These are phyloP conservation scores for Aspergillus thermomutatus DNA, from an alignment of 2,329 filamentous ascomycete species.

Conservation along the genomic window DNA sequence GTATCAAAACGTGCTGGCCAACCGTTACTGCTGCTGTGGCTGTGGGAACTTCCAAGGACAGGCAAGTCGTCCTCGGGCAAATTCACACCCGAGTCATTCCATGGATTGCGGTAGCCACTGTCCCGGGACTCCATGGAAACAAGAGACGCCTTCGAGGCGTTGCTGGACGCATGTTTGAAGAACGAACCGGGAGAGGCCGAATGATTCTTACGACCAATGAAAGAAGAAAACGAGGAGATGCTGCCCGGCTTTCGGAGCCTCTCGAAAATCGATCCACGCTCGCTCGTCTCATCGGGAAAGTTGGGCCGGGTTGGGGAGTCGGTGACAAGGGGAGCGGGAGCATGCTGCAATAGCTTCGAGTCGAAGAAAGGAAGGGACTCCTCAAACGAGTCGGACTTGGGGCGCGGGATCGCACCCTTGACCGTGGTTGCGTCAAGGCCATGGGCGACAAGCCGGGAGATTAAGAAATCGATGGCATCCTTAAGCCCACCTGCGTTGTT, in stretches of 20 bases:
- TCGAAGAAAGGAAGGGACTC: slow-evolving; percentile 96
- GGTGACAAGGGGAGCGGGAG: slow-evolving; percentile 72
- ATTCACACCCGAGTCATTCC: slow-evolving; percentile 97
- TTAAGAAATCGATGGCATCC: slow-evolving; percentile 92
- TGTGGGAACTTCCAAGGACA: slow-evolving; percentile 51
- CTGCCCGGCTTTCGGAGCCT: slow-evolving; percentile 90
- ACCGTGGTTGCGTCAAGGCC: slow-evolving; percentile 85
- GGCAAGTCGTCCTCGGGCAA: slow-evolving; percentile 77
- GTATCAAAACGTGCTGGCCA: slow-evolving; percentile 57
- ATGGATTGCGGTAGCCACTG: slow-evolving; percentile 93
- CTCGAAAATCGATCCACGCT: slow-evolving; percentile 82
- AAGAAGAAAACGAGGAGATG: slow-evolving; percentile 93
- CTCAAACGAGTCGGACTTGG: slow-evolving; percentile 97
- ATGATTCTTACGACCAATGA: slow-evolving; percentile 93
- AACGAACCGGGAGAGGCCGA: slow-evolving; percentile 80
- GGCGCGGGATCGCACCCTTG: slow-evolving; percentile 93
- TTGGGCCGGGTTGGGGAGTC: slow-evolving; percentile 85
- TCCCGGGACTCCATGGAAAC: slow-evolving; percentile 94
- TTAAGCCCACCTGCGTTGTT: slow-evolving; percentile 95
- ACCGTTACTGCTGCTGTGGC: slow-evolving; percentile 59
- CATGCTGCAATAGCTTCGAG: slow-evolving; percentile 92
- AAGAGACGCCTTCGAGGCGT: slow-evolving; percentile 90
- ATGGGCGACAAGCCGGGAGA: slow-evolving; percentile 78
- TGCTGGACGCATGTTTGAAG: slow-evolving; percentile 87
- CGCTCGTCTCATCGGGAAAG: slow-evolving; percentile 76